Evolutionary conservation across 441 rosid genomes (phyloP).

Genomic region (Bruguiera hainesii): DNA sequence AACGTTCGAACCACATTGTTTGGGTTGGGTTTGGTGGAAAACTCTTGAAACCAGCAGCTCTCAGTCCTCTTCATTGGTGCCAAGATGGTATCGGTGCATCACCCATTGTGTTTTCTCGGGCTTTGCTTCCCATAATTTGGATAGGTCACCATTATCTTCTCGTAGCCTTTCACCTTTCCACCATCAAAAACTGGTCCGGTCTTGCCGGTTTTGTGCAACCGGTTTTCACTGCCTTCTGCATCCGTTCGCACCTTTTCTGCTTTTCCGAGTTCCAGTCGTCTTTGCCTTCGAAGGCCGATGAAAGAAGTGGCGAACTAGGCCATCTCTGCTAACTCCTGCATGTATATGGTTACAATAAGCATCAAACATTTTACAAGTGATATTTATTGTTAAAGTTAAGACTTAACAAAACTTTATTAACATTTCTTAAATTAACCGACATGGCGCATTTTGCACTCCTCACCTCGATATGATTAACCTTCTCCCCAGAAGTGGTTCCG

Average conservation of each 20-base stretch:
- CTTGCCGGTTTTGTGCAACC: constrained; percentile 99
- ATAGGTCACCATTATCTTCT: constrained; percentile 88
- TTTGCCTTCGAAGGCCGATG: constrained; percentile 96
- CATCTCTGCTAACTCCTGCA: constrained; percentile 84
- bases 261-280: constrained; percentile 89
- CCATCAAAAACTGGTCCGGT: constrained; percentile 60
- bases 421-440: background rate
- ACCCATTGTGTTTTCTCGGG: constrained; percentile 97
- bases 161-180: constrained; percentile 61
- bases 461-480: no score
- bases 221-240: constrained; percentile 72
- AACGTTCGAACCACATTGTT: constrained; percentile 55
- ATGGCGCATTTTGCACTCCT: no score
- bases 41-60: constrained; percentile 84
- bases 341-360: background rate
- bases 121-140: constrained; percentile 87
- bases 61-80: constrained; percentile 79
- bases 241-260: constrained; percentile 82
- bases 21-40: constrained; percentile 94
- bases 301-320: constrained; percentile 84
- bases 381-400: no score
- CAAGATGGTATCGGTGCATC: constrained; percentile 95
- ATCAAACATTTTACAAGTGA: background rate
- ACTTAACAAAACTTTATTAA: no score
- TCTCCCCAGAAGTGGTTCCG: no score